Base-by-base conservation (phyloP, 768 basidiomycete genomes). In the Suillus occidentalis region DNA sequence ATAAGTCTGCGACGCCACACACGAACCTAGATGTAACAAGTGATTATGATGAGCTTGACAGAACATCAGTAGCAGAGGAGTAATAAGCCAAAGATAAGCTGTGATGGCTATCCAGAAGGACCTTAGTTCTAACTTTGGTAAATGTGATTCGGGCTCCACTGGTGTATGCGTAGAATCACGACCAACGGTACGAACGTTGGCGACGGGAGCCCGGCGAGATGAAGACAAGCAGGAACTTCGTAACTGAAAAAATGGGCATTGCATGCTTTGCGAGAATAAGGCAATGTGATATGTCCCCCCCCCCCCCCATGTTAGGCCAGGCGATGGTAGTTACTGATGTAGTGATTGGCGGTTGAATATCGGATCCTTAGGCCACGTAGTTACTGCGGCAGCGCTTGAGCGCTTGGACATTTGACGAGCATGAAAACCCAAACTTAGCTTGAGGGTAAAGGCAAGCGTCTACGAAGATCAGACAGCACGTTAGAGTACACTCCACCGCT, bases 1-100 rank as follows among this genome's bases (percentile, higher is more conserved):
- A 60, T 13, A 72, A 47, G 34, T 88, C 86, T 0, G 84, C 82
- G 1, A 79, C 10, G 0, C 74, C 68, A 0, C 85, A 84, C 43
- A 85, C 69, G 18, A 72, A 9, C 22, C 78, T 68, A 12, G 90
- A 74, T 0, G 83, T 78, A 3, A 75, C n/a, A 25, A 90, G 14
- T 0, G 90, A 89, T 18, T 77, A 70, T 5, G 77, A 67, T 14
- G 83, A 67, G 4, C 82, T 84, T 1, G 88, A 89, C 9, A 91
- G 78, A 0, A 90, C 89, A 59, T 82, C 69, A 22, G 80, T 63
- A 5, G 85, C 83, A 6, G 85, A 81, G 25, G 73, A 69, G 34
- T 80, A 66, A 59, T 81, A 81, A 1, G 81, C 80, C 6, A 84
- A 5, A 2, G 81, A 73, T 12, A 81, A 79, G 0, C 16, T 1